Evolutionary conservation across 2,329 filamentous ascomycete genomes (phyloP).

Genomic region (Colletotrichum cordylinicola): DNA sequence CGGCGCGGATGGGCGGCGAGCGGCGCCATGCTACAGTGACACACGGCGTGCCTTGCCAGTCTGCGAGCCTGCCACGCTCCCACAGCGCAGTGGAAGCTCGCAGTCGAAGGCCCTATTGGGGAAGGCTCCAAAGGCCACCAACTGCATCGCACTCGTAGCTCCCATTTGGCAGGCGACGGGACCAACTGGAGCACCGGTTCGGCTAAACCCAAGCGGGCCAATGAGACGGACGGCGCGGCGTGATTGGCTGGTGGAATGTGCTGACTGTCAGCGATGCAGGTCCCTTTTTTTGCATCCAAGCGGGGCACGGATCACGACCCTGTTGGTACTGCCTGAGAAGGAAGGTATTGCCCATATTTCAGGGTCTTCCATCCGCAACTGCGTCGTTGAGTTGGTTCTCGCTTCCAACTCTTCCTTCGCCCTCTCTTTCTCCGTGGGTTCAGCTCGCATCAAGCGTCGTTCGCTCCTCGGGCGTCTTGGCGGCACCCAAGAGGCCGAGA

Average conservation of each 20-base stretch:
- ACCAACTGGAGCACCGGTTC: not conserved
- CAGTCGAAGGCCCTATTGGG: not conserved
- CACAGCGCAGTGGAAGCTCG: not conserved
- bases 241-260: not conserved
- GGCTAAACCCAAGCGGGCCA: slow-evolving; percentile 7
- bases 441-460: not conserved
- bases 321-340: not conserved
- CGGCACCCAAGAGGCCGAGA: not conserved
- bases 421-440: not conserved
- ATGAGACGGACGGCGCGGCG: not conserved
- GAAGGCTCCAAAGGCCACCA: not conserved
- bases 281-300: not conserved
- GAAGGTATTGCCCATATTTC: not conserved
- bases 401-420: not conserved
- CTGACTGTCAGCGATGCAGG: not conserved
- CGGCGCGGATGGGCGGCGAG: not conserved
- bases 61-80: not conserved
- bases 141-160: not conserved
- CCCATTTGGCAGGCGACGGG: not conserved
- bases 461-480: not conserved
- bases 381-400: not conserved
- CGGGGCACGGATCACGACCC: not conserved
- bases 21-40: not conserved
- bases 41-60: not conserved
- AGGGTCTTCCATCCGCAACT: not conserved